phyloP scores from a whole-genome alignment of 805 yeast genomes.

The Teunomyces cretensis region DNA sequence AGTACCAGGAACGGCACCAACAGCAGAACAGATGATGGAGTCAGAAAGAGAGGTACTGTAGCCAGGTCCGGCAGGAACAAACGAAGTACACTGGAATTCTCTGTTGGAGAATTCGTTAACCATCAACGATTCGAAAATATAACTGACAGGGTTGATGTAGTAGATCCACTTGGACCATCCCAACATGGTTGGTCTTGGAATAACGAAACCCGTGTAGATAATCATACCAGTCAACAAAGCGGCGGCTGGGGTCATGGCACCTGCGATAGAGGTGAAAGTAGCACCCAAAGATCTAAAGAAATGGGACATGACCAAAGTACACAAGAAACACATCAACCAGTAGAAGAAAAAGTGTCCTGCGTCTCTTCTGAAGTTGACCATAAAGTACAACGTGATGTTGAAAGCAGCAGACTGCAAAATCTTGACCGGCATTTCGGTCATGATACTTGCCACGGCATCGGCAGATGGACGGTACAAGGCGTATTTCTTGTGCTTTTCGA shows the following conservation, averaged over 20 bases:
- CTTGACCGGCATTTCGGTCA: conserved; percentile 65
- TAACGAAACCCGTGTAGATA: conserved; percentile 65
- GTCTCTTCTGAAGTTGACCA: conserved; percentile 44
- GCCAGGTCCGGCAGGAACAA: conserved; percentile 60
- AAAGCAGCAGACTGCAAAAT: conserved; percentile 27
- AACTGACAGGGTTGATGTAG: conserved; percentile 56
- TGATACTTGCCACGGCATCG: conserved; percentile 61
- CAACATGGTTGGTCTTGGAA: conserved; percentile 60
- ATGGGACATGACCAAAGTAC: conserved; percentile 23
- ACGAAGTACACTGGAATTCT: conserved; percentile 52
- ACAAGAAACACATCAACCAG: conserved; percentile 28
- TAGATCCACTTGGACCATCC: conserved; percentile 74
- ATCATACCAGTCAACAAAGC: conserved; percentile 30
- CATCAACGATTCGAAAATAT: conserved; percentile 63
- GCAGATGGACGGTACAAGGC: conserved; percentile 73
- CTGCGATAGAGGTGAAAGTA: conserved; percentile 22
- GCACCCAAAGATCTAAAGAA: conserved; percentile 25
- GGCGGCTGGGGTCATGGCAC: conserved; percentile 26
- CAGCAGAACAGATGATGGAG: conserved; percentile 55
- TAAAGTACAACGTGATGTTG: conserved; percentile 43
- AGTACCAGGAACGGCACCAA: conserved; percentile 60
- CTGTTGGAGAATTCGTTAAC: conserved; percentile 63
- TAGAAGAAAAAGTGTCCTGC: conserved; percentile 40
- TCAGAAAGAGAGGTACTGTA: conserved; percentile 39
- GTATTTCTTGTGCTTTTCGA: conserved; percentile 68